Percentiles rank a stretch among this genome's conserved stretches.
Conservation (phyloP, 768 basidiomycete species). For the Exidia glandulosa region DNA sequence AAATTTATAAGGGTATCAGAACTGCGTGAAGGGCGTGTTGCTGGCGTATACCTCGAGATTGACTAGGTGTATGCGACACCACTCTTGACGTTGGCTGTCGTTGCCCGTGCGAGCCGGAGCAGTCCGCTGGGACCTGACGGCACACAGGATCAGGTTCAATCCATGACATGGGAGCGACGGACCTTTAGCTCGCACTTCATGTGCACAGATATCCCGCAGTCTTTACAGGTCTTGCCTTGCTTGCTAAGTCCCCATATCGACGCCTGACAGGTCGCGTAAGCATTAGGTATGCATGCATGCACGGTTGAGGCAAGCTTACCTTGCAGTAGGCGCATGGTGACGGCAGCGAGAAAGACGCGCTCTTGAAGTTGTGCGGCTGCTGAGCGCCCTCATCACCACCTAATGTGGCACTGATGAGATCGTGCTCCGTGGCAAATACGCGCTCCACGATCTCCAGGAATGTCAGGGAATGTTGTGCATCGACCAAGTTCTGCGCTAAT, state of each 20-base stretch:
- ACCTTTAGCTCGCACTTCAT: slow-evolving; percentile 83
- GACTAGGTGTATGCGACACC: neutral
- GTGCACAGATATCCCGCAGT: slow-evolving; percentile 71
- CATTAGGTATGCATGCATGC: neutral
- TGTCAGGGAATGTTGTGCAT: slow-evolving; percentile 47
- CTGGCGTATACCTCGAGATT: neutral
- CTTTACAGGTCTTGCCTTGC: slow-evolving; percentile 75
- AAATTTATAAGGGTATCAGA: neutral
- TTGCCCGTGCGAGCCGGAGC: slow-evolving; percentile 16
- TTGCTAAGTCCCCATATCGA: slow-evolving; percentile 84
- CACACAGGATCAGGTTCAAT: too few species aligned
- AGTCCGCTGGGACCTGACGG: slow-evolving; percentile 65
- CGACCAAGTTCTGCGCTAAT: slow-evolving; percentile 45
- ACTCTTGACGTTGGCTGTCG: neutral
- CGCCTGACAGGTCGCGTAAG: slow-evolving; percentile 31
- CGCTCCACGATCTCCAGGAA: slow-evolving; percentile 44
- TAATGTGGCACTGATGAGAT: slow-evolving; percentile 46
- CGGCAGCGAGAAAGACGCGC: slow-evolving; percentile 77
- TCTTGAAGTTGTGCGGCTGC: slow-evolving; percentile 71
- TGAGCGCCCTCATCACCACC: slow-evolving; percentile 70
- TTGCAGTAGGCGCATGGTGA: slow-evolving; percentile 75
- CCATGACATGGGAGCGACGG: slow-evolving; percentile 5
- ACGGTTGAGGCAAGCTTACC: slow-evolving; percentile 27
- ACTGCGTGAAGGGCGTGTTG: neutral
- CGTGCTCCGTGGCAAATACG: slow-evolving; percentile 53